Conservation (phyloP, 768 basidiomycete species). For the Pleurotus cornucopiae region DNA sequence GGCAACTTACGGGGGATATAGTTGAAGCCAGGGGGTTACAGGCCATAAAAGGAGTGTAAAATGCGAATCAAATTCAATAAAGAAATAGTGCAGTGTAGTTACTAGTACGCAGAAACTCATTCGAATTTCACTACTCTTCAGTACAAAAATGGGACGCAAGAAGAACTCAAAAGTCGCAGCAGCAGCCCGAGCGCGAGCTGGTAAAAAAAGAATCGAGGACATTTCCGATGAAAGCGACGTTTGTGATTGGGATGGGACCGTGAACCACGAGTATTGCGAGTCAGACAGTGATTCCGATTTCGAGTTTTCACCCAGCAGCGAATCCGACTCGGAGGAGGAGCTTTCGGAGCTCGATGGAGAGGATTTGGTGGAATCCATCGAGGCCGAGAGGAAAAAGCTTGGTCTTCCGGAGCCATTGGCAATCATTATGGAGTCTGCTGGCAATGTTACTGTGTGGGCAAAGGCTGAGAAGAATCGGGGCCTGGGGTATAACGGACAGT, state of each 20-base stretch:
- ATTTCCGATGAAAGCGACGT: neutral
- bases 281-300: neutral
- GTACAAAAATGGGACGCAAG: neutral
- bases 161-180: too few relatives aligned
- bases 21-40: neutral
- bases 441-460: conserved; percentile 3
- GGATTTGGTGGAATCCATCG: neutral
- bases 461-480: conserved; percentile 10
- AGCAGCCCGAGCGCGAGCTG: neutral
- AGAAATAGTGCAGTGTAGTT: neutral
- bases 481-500: conserved; percentile 15
- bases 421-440: neutral
- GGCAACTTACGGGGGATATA: neutral
- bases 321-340: neutral
- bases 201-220: neutral
- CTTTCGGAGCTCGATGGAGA: neutral
- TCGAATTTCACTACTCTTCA: neutral
- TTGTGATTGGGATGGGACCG: neutral
- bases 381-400: too few relatives aligned
- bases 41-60: neutral
- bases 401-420: neutral
- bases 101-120: neutral
- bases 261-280: neutral
- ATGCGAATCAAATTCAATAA: neutral
- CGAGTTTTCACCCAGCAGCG: neutral